Percentiles rank a stretch among this genome's conserved stretches.
Conservation (phyloP, 371 early-diverging fungal genomes). For the Vairimorpha ceranae region DNA sequence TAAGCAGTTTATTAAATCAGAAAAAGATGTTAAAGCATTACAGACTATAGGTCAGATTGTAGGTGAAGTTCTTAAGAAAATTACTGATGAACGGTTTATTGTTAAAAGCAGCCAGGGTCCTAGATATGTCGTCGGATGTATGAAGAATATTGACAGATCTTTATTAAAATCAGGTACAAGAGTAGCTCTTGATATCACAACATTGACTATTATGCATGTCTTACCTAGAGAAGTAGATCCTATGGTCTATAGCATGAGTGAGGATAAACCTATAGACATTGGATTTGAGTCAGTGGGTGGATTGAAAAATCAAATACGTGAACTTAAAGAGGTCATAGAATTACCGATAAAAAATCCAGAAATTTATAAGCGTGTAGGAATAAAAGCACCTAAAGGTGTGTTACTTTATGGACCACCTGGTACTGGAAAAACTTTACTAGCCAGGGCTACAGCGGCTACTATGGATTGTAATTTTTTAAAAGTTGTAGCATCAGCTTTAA, state of each 20-base stretch:
- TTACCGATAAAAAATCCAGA: conserved; percentile 96
- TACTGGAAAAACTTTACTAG: conserved; percentile 74
- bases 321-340: conserved; percentile 93
- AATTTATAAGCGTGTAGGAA: conserved; percentile 89
- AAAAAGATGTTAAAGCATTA: conserved; percentile 90
- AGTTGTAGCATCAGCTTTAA: conserved; percentile 87
- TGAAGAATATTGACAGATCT: conserved; percentile 80
- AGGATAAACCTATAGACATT: conserved; percentile 74
- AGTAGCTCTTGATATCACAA: conserved; percentile 96
- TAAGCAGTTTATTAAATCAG: conserved; percentile 83
- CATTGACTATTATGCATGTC: conserved; percentile 93
- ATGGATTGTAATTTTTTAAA: conserved; percentile 90
- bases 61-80: conserved; percentile 92
- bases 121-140: conserved; percentile 94
- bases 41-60: conserved; percentile 97
- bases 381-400: conserved; percentile 94
- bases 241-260: conserved; percentile 94
- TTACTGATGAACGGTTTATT: conserved; percentile 92
- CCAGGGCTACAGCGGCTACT: conserved; percentile 89
- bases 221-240: conserved; percentile 97
- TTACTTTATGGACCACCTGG: conserved; percentile 96
- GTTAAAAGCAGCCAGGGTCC: conserved; percentile 95
- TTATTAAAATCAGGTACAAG: conserved; percentile 74
- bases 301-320: conserved; percentile 86
- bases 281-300: conserved; percentile 95